These are phyloP conservation scores for Yarrowia hollandica DNA, from an alignment of 805 yeast species.

Conservation along the genomic window DNA sequence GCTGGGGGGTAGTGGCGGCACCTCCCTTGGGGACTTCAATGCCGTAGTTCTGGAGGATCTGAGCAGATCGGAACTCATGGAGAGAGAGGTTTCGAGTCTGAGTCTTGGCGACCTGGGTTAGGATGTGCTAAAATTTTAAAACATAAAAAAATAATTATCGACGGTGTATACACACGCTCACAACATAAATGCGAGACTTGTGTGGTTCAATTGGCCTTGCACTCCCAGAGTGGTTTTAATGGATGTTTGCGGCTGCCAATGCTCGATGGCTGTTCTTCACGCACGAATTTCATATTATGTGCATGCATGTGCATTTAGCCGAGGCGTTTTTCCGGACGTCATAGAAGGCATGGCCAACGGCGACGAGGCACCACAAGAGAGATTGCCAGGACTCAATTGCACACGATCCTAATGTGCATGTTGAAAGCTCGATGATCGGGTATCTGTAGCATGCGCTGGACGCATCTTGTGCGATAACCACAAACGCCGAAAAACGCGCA, in stretches of 20 bases:
- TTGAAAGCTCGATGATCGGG: neutral
- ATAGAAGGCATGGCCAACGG: neutral
- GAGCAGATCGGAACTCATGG: slow-evolving; percentile 96
- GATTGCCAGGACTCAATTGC: neutral
- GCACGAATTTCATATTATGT: slow-evolving; percentile 23
- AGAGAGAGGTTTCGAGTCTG: slow-evolving; percentile 74
- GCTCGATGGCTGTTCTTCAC: neutral
- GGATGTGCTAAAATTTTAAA: too few species aligned
- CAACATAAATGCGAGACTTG: neutral
- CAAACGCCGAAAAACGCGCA: slow-evolving; percentile 23
- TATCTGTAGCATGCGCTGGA: neutral
- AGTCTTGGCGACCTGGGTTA: slow-evolving; percentile 27
- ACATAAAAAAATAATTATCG: too few species aligned
- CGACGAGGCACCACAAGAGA: neutral
- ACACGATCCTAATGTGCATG: neutral
- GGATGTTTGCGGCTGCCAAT: neutral
- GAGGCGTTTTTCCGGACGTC: slow-evolving; percentile 29
- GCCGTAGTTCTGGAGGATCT: slow-evolving; percentile 75
- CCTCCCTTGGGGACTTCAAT: slow-evolving; percentile 89
- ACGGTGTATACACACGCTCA: too few species aligned
- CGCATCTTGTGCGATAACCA: neutral
- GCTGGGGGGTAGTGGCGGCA: slow-evolving; percentile 87
- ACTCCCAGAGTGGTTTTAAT: neutral
- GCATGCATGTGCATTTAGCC: slow-evolving; percentile 30
- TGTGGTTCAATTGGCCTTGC: neutral